Evolutionary conservation across 371 early-diverging fungal genomes (phyloP), one percentile per base, ranked within the genome.

Genomic region (Zopfochytrium polystomum): DNA sequence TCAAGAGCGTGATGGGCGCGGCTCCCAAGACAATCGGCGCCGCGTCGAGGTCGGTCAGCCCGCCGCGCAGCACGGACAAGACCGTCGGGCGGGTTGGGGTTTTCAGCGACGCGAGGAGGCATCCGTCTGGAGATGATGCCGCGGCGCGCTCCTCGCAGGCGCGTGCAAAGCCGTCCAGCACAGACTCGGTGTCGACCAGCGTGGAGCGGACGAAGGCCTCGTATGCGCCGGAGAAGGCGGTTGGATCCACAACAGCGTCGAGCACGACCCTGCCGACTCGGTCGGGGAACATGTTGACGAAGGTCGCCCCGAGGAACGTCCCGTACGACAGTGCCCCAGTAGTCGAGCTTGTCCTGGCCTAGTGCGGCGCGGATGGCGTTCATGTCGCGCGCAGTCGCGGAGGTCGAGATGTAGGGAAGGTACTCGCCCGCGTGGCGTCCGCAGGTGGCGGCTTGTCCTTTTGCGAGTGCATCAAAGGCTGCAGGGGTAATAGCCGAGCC

Each of bases 211-310:
- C 43, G 58, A 57, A 71, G 15, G 68, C 67, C 42, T 57, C 31
- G 4, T 52, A 34, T 2, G 35, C 48, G 13, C 67, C 62, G 29
- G 51, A 42, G 54, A 64, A 73, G 13, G 58, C 54, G 22, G 30
- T 46, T 18, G 74, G 70, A 52, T 69, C 62, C 1, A 58, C 63
- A 2, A 75, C 70, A 15, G 70, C 76, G 48, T 75, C 76, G 26
- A 75, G 61, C 38, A 73, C 44, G 11, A 72, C 54, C 18, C 66
- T 58, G 20, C 72, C 76, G 5, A 70, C 68, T 23, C 55, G 52
- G 30, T 75, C 62, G 18, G 76, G 76, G 58, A 72, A 75, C 76
- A 75, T 75, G 63, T 75, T 75, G 58, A 57, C 67, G 35, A 66
- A 72, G 7, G 68, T 70, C 4, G 58, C 53, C 13, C 76, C 76